Conservation (phyloP, 2,329 filamentous ascomycete species). For the Pestalotiopsis fici region DNA sequence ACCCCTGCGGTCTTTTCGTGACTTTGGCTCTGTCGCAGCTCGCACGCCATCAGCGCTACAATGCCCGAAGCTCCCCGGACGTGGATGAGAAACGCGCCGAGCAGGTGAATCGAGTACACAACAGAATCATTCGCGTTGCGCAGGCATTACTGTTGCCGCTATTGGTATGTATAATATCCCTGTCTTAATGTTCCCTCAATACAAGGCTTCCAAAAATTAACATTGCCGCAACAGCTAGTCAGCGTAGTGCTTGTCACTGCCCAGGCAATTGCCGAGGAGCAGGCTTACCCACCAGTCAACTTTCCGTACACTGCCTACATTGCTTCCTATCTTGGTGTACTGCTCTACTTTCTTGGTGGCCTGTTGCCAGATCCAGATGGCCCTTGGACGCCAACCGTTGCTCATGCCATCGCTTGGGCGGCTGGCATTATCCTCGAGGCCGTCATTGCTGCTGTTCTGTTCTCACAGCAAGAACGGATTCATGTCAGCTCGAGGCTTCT, state of each 20-base stretch:
- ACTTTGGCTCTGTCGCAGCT: constrained; percentile 37
- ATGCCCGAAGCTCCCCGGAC: constrained; percentile 23
- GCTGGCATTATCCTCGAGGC: constrained; percentile 33
- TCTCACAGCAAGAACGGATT: constrained; percentile 27
- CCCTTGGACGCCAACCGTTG: constrained; percentile 38
- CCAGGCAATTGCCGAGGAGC: constrained; percentile 30
- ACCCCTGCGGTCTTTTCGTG: constrained; percentile 38
- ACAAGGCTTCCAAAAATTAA: background rate
- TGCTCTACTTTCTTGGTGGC: constrained; percentile 42
- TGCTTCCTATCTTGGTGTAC: constrained; percentile 39
- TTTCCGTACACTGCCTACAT: constrained; percentile 43
- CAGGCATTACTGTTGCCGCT: constrained; percentile 33
- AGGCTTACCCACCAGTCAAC: constrained; percentile 13
- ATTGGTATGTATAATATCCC: constrained; percentile 18
- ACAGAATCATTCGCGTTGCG: constrained; percentile 34
- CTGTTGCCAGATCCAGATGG: constrained; percentile 45
- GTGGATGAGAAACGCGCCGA: constrained; percentile 29
- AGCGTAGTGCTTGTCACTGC: constrained; percentile 32
- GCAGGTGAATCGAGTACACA: constrained; percentile 28
- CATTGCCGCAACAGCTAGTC: constrained; percentile 21
- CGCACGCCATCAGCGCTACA: constrained; percentile 34
- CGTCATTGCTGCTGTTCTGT: constrained; percentile 36
- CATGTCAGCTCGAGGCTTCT: constrained; percentile 28
- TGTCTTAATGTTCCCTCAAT: background rate
- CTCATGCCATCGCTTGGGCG: constrained; percentile 39